Evolutionary conservation across 768 basidiomycete species (phyloP).

Genomic region (Pisolithus microcarpus): DNA sequence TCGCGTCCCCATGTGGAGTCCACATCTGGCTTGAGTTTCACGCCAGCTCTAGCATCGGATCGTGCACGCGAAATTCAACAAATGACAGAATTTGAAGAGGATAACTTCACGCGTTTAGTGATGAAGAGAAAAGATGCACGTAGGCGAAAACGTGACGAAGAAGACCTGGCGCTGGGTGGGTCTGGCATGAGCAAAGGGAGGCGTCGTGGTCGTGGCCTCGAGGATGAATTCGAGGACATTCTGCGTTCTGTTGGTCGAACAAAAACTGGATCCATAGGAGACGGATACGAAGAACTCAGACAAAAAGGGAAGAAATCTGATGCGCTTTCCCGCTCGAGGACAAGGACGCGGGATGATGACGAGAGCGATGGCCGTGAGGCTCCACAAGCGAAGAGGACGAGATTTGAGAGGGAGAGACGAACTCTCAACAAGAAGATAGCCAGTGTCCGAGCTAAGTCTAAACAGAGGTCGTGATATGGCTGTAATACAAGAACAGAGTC

Average conservation of each 20-base stretch:
- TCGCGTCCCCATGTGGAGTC: slow-evolving; percentile 64
- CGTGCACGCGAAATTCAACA: slow-evolving; percentile 75
- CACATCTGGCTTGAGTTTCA: slow-evolving; percentile 62
- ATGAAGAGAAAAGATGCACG: slow-evolving; percentile 84
- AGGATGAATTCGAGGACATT: slow-evolving; percentile 81
- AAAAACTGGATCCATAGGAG: slow-evolving; percentile 37
- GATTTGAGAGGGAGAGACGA: slow-evolving; percentile 39
- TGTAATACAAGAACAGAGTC: background rate
- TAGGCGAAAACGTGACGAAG: slow-evolving; percentile 72
- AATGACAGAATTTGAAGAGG: slow-evolving; percentile 87
- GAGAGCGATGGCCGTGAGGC: slow-evolving; percentile 25
- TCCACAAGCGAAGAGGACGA: slow-evolving; percentile 31
- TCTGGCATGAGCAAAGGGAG: slow-evolving; percentile 49
- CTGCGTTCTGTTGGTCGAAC: slow-evolving; percentile 52
- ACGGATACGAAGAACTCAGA: slow-evolving; percentile 81
- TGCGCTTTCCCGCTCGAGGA: slow-evolving; percentile 53
- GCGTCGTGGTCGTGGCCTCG: slow-evolving; percentile 60
- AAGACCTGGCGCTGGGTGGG: slow-evolving; percentile 80
- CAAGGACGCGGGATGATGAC: slow-evolving; percentile 22
- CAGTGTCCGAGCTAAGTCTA: slow-evolving; percentile 13
- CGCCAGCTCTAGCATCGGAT: slow-evolving; percentile 46
- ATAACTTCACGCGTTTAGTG: slow-evolving; percentile 84
- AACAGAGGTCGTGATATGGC: background rate
- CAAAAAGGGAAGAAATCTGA: slow-evolving; percentile 56
- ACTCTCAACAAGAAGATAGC: slow-evolving; percentile 25